Evolutionary conservation across 805 yeast genomes (phyloP), one percentile per base, ranked within the genome.

Genomic region (Candida railenensis): DNA sequence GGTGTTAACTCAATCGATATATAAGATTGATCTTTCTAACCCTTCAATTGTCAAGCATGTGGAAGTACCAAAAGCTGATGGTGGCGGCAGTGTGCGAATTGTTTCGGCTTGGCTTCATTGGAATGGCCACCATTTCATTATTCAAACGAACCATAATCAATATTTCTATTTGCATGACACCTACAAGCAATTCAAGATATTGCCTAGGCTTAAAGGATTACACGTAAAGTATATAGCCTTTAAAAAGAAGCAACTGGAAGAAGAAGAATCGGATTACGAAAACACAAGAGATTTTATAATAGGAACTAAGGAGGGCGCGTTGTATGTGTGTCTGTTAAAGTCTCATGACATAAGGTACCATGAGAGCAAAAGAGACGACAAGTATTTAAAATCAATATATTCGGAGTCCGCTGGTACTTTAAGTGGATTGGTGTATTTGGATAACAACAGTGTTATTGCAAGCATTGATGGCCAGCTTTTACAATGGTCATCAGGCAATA

Each of bases 21-120:
- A 54, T 45, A 57, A 62, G 38, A 71, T 72, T 20, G 67, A 70
- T 48, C 58, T 72, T 28, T 55, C 59, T 8, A 63, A 62, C 36
- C 76, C 77, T 0, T 53, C 74, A 2, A 53, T 62, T 12, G 69
- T 68, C 3, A 45, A 54, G 12, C 54, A 53, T 28, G 52, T 58
- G 34, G 54, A 52, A 16, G 37, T 66, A 12, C 63, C 72, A 5
- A 21, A 42, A 8, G 28, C 45, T 20, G 33, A 25, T 7, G 18
- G 22, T 30, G 37, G 30, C 12, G 28, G 48, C n/a, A 33, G 42
- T 4, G 9, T 30, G 15, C 36, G 43, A 12, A 47, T 69, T 2
- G 59, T 65, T 2, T 54, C 61, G 33, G 47, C 61, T 16, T 72
- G 76, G 76, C 50, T 69, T 5, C 66, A 71, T 42, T 71, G 72